Evolutionary conservation across 1,139 yeast species (phyloP).

Genomic region (Hansenula lynferdii): DNA sequence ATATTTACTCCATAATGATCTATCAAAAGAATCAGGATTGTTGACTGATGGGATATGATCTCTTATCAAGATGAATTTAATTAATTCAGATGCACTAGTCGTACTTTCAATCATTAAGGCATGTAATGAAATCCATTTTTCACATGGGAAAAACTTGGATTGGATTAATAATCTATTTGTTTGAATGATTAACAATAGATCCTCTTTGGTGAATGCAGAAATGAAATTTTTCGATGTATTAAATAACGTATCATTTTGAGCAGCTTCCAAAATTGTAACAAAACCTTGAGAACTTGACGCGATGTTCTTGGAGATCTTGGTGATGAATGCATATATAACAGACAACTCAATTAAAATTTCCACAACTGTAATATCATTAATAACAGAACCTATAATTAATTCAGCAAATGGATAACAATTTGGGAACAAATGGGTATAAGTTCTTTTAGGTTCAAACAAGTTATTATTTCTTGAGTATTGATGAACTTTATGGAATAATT

Average conservation of each 20-base stretch:
- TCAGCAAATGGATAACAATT: constrained; percentile 59
- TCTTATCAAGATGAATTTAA: constrained; percentile 48
- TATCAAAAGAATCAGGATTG: constrained; percentile 43
- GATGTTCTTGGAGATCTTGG: constrained; percentile 45
- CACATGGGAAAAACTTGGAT: constrained; percentile 59
- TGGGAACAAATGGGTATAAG: constrained; percentile 68
- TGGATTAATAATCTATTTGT: constrained; percentile 55
- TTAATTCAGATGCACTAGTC: constrained; percentile 51
- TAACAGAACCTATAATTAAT: constrained; percentile 67
- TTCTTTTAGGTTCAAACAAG: constrained; percentile 53
- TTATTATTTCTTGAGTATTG: constrained; percentile 48
- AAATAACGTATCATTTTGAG: constrained; percentile 34
- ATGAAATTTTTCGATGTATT: constrained; percentile 27
- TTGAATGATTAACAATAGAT: constrained; percentile 33
- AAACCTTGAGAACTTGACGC: constrained; percentile 46
- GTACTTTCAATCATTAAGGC: constrained; percentile 59
- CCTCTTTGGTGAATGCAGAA: constrained; percentile 25
- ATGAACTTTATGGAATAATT: constrained; percentile 48
- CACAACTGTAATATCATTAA: constrained; percentile 64
- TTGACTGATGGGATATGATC: constrained; percentile 53
- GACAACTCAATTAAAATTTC: constrained; percentile 72
- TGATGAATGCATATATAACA: constrained; percentile 51
- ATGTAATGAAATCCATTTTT: constrained; percentile 65
- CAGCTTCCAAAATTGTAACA: constrained; percentile 31
- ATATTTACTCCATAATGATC: constrained; percentile 62